Evolutionary conservation across 306 rosid genomes (phyloP).

Genomic region (Senna tora): DNA sequence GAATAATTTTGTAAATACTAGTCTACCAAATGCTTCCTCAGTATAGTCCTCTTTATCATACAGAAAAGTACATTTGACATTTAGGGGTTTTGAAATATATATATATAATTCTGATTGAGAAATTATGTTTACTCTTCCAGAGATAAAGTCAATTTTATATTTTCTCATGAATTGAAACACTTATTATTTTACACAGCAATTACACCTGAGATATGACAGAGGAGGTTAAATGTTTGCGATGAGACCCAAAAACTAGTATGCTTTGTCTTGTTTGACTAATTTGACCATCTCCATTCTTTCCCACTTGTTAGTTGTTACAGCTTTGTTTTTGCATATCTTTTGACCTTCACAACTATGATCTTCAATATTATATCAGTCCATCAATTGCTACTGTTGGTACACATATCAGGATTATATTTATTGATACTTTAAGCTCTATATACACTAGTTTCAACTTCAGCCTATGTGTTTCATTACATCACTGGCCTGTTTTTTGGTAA

Average conservation of each 20-base stretch:
- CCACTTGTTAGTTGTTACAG: not conserved
- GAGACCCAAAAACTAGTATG: not conserved
- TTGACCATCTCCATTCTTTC: slow-evolving; percentile 7
- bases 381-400: not conserved
- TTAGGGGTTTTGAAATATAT: slow-evolving; percentile 18
- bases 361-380: not conserved
- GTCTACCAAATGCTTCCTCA: not conserved
- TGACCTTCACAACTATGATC: slow-evolving; percentile 23
- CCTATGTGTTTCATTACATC: not conserved
- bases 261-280: not conserved
- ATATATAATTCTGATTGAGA: slow-evolving; percentile 29
- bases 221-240: too few relatives aligned
- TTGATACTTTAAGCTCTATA: not conserved
- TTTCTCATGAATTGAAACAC: slow-evolving; percentile 10
- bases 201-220: not conserved
- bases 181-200: not conserved
- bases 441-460: not conserved
- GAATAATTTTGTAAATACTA: not conserved
- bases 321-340: slow-evolving; percentile 13
- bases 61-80: slow-evolving; percentile 10
- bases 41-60: not conserved
- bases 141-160: slow-evolving; percentile 11
- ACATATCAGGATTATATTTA: not conserved
- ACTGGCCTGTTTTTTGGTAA: not conserved
- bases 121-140: not conserved